Base-by-base conservation (phyloP, 2,329 filamentous ascomycete species). In the Paecilomyces dactylethromorphus region DNA sequence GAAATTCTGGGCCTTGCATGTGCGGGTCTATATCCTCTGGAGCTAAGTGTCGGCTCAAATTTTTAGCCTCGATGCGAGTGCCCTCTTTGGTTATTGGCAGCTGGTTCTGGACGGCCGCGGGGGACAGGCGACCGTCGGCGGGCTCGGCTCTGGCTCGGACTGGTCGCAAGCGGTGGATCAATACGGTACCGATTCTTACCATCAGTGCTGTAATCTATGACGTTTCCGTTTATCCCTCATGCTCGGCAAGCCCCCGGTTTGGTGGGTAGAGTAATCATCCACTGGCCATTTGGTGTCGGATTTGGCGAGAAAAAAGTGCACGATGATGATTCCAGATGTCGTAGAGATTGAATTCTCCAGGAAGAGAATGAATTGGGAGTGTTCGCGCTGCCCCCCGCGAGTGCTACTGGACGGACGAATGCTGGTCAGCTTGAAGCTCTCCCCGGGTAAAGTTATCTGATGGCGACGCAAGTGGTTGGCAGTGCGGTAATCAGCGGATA, bases 141-240 rank as follows among this genome's bases (percentile, higher is more conserved):
- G 50, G 26, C 50, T 52, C 50, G 50, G 50, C 50, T 24, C 50
- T 24, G 50, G 22, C 50, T 52, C 50, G 50, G 50, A 29, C 21
- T 52, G 50, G 50, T 24, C 67, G 66, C 64, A 60, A n/a, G 50
- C 6, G 13, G 18, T 52, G 21, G 49, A 21, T 52, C 50, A 11
- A 64, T 68, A 68, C 66, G 63, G 62, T 65, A 67, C 65, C n/a
- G 50, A 52, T 21, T 39, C 56, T 61, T 60, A 50, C 60, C 56
- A 56, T 45, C 31, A 52, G 52, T 52, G 53, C 53, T 56, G 64
- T 68, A 69, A 66, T 70, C 63, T 68, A 70, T 69, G 68, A 70
- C 68, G 68, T 68, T 66, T 62, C 60, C 63, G 64, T 58, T 57
- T 60, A 60, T 65, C 67, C 18, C 52, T 39, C 24, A 15, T 32